Percentiles rank a stretch among this genome's conserved stretches.
Evolutionary conservation across 495 filamentous ascomycete genomes (phyloP).

Genomic region (Pseudotulostoma volvatum): DNA sequence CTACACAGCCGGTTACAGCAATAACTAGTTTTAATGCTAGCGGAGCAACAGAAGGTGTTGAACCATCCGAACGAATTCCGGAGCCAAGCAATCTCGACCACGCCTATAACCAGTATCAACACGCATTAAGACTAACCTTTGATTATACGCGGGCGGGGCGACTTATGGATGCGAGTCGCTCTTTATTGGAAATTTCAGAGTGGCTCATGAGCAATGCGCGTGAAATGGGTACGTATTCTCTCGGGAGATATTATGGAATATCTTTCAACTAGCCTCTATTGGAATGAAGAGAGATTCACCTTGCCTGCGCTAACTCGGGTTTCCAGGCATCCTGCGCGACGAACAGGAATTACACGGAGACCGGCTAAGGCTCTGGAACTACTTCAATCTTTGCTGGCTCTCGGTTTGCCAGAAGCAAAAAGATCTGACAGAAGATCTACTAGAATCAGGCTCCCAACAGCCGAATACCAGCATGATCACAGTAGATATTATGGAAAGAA

Average conservation of each 20-base stretch:
- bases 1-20: slow-evolving; percentile 35
- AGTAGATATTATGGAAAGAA: slow-evolving; percentile 51
- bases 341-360: slow-evolving; percentile 53
- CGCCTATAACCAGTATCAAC: slow-evolving; percentile 60
- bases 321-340: slow-evolving; percentile 52
- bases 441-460: slow-evolving; percentile 41
- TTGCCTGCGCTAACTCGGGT: too few relatives aligned
- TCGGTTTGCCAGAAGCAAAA: slow-evolving; percentile 74
- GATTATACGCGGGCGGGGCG: slow-evolving; percentile 56
- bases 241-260: too few relatives aligned
- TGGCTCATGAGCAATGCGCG: slow-evolving; percentile 73
- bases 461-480: slow-evolving; percentile 49
- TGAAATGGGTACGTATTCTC: slow-evolving; percentile 55
- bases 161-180: slow-evolving; percentile 54
- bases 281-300: too few relatives aligned
- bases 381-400: slow-evolving; percentile 94
- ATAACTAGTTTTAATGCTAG: slow-evolving; percentile 37
- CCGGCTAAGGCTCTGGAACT: slow-evolving; percentile 71
- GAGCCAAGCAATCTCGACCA: slow-evolving; percentile 34
- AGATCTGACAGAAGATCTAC: slow-evolving; percentile 45
- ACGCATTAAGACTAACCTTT: slow-evolving; percentile 55
- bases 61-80: slow-evolving; percentile 19
- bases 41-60: slow-evolving; percentile 20
- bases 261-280: too few relatives aligned
- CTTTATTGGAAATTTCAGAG: slow-evolving; percentile 61